Base-by-base conservation (phyloP, 2,329 filamentous ascomycete species). In the Penicillium italicum region DNA sequence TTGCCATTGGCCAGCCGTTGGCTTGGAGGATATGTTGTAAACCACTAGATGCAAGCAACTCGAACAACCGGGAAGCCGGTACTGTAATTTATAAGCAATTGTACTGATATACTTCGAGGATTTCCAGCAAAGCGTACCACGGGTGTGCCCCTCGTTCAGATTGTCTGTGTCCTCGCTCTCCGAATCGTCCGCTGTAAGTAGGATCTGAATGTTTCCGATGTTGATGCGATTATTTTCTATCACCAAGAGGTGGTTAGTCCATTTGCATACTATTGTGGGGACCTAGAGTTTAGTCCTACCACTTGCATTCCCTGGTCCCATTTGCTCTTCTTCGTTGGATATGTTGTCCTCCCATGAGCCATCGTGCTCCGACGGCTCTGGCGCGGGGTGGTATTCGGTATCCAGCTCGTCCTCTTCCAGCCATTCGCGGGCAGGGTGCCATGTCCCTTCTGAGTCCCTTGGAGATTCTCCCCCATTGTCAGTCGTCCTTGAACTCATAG, bases 21-120 rank as follows among this genome's bases (percentile, higher is more conserved):
- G 66, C 63, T 45, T 68, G 67, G 40, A 85, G 78, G 40, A 85
- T 76, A 31, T 79, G 77, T 50, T 79, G 77, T 6, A 86, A 70
- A 33, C 81, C 81, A 50, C 76, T 74, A 33, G 79, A 73, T 8
- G 80, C 78, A n/a, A 85, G 74, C 20, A 85, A 65, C 60, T 80
- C 79, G 58, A 84, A 72, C 45, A 85, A 74, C 58, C 82, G 78
- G 33, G 70, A 62, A 18, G 67, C 65, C 0, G 70, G 70, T 46
- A 72, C 73, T 76, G 57, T 16, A 42, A 46, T 4, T 22, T 16
- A 43, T 60, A 7, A 62, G 58, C 47, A 36, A 24, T 30, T 54
- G 24, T 58, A 28, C 5, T 18, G 5, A 9, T 14, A 12, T 1
- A 5, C 24, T 18, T 16, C 20, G 14, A 16, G 3, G 12, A n/a